Percentiles rank a stretch among this genome's conserved stretches.
Evolutionary conservation across 768 basidiomycete genomes (phyloP).

Genomic region (Xerocomus potaroensis): DNA sequence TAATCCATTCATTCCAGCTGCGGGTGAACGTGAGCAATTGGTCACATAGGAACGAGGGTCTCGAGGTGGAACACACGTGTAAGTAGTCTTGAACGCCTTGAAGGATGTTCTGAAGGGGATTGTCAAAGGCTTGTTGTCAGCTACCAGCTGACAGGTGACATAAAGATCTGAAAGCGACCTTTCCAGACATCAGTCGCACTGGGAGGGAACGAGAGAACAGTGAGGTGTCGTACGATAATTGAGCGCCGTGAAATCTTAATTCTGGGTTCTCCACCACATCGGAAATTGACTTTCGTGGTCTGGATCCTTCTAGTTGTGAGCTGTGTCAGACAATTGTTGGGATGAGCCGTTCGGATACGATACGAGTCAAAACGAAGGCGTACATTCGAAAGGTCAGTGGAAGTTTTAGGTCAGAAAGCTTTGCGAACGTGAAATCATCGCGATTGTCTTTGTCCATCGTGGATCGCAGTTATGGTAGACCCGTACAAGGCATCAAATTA

Average conservation of each 20-base stretch:
- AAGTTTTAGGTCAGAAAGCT: constrained; percentile 82
- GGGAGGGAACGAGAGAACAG: constrained; percentile 7
- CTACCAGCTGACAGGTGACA: constrained; percentile 86
- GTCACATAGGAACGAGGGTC: background rate
- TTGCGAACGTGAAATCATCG: constrained; percentile 91
- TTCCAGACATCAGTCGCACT: constrained; percentile 20
- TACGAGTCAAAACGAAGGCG: constrained; percentile 11
- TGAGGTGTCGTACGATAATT: constrained; percentile 52
- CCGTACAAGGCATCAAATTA: too few relatives aligned
- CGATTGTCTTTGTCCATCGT: constrained; percentile 65
- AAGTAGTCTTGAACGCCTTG: constrained; percentile 84
- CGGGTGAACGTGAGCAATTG: background rate
- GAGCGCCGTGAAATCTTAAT: constrained; percentile 76
- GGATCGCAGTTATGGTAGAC: too few relatives aligned
- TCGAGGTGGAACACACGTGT: constrained; percentile 50
- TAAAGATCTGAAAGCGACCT: constrained; percentile 91
- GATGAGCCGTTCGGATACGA: background rate
- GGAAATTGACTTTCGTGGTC: constrained; percentile 66
- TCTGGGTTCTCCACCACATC: constrained; percentile 84
- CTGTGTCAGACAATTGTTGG: constrained; percentile 34
- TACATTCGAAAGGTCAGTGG: constrained; percentile 87
- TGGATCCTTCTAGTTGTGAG: constrained; percentile 81
- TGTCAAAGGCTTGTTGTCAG: constrained; percentile 90
- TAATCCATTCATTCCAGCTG: constrained; percentile 96
- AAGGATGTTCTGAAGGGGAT: constrained; percentile 89